Evolutionary conservation across 192 early-diverging fungal genomes (phyloP).

Genomic region (Umbelopsis ramanniana): DNA sequence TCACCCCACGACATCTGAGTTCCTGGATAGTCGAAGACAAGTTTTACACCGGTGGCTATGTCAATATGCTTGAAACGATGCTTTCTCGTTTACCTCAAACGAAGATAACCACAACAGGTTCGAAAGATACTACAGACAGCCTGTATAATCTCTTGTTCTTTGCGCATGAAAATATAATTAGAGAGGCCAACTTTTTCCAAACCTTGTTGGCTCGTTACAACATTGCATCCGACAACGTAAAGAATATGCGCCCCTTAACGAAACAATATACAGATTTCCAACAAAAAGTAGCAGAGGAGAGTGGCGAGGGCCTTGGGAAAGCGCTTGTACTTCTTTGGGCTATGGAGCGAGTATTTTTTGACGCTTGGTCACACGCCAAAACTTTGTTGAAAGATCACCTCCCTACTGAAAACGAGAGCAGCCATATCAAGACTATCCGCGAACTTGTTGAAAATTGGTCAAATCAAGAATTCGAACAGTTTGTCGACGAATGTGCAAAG

Average conservation of each 20-base stretch:
- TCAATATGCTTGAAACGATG: conserved; percentile 29
- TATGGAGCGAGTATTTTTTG: conserved; percentile 31
- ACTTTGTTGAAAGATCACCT: not conserved
- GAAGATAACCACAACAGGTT: not conserved
- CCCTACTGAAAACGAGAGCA: not conserved
- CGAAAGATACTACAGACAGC: not conserved
- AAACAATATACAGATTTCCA: conserved; percentile 28
- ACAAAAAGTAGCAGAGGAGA: conserved; percentile 19
- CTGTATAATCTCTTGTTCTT: conserved; percentile 26
- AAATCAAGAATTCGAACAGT: conserved; percentile 24
- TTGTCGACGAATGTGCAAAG: conserved; percentile 28
- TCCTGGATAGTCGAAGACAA: conserved; percentile 32
- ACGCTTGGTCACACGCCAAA: conserved; percentile 33
- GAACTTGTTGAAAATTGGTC: conserved; percentile 32
- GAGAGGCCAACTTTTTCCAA: conserved; percentile 28
- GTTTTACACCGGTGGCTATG: conserved; percentile 29
- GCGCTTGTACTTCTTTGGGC: conserved; percentile 30
- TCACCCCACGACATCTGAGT: conserved; percentile 19
- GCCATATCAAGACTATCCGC: conserved; percentile 19
- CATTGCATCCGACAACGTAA: not conserved
- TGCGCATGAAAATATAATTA: conserved; percentile 28
- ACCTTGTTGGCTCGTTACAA: conserved; percentile 18
- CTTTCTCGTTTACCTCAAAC: conserved; percentile 15
- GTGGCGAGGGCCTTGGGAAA: conserved; percentile 26
- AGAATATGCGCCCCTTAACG: conserved; percentile 18